Base-by-base conservation (phyloP, 1,284 basidiomycete species). In the Marasmius fiardii region DNA sequence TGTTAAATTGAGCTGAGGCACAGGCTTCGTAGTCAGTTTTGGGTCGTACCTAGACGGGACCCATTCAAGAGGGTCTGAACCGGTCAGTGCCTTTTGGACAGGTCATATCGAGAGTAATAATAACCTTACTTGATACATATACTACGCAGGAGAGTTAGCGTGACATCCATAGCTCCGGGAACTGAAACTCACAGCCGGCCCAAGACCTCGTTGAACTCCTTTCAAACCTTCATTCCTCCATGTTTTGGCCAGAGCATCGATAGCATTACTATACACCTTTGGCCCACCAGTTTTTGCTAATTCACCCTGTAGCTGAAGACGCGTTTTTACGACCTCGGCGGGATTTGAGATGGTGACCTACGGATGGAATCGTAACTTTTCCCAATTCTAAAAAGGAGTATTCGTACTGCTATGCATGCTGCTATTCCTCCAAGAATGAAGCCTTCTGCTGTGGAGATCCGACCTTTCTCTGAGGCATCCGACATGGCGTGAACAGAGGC, bases 241-340 rank as follows among this genome's bases (percentile, higher is more conserved):
- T 18, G 95, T 98, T 76, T 98, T 98, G 31, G 74, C 73, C 56
- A 97, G 77, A 18, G 92, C 94, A 68, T 99, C 95, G 43, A 93
- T 63, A 1, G 91, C 92, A 67, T 88, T 93, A 57, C 85, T 92
- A 78, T 98, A 99, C 3, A 98, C 91, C 66, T 83, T 89, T 60
- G 81, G 70, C 7, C 81, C 82, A 12, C 88, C 86, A 16, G 74
- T 79, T 67, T 88, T 92, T 37, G 89, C 83, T 14, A 98, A 82
- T 72, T 98, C 95, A 21, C 95, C 95, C 69, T 98, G 94, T 21
- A 98, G 80, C 68, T 98, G 95, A 53, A 98, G 74, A 57, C 95
- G 87, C 34, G 95, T 98, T 73, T 98, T 98, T 56, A 92, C 90
- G 31, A 97, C 93, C 67, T 97, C 95, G 10, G 92, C 90, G 53